Evolutionary conservation across 2,329 filamentous ascomycete genomes (phyloP).

Genomic region (Alternaria brassicicola): DNA sequence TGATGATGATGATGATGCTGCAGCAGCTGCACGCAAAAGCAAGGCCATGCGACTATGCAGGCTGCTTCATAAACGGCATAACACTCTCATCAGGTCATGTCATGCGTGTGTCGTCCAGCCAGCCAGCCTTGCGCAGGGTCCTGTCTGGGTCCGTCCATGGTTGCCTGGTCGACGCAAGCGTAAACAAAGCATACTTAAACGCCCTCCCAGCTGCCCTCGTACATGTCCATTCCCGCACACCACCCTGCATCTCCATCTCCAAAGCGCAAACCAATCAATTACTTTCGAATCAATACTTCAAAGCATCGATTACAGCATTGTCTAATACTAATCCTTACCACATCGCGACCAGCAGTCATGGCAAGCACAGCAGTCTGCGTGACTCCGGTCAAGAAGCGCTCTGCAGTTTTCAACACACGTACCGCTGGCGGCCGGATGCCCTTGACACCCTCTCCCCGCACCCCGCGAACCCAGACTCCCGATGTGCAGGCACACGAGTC

Average conservation of each 20-base stretch:
- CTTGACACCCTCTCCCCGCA: slow-evolving; percentile 85
- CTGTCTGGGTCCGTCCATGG: slow-evolving; percentile 17
- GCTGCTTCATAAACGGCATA: background rate
- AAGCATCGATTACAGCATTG: slow-evolving; percentile 49
- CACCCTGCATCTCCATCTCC: slow-evolving; percentile 25
- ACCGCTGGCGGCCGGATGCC: slow-evolving; percentile 95
- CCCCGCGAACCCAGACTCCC: slow-evolving; percentile 56
- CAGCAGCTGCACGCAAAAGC: slow-evolving; percentile 6
- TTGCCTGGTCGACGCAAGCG: slow-evolving; percentile 40
- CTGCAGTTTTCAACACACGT: slow-evolving; percentile 87
- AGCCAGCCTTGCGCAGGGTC: slow-evolving; percentile 19
- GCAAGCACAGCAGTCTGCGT: slow-evolving; percentile 76
- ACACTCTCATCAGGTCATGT: slow-evolving; percentile 34
- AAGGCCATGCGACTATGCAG: slow-evolving; percentile 3
- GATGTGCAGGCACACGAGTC: slow-evolving; percentile 67
- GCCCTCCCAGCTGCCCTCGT: slow-evolving; percentile 28
- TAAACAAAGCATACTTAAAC: slow-evolving; percentile 49
- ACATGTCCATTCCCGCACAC: slow-evolving; percentile 24
- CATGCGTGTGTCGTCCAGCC: slow-evolving; percentile 25
- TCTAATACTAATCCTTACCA: slow-evolving; percentile 48
- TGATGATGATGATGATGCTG: too few species aligned
- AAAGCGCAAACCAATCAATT: slow-evolving; percentile 25
- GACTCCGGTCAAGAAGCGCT: slow-evolving; percentile 93
- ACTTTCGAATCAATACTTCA: slow-evolving; percentile 47
- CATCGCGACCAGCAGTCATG: slow-evolving; percentile 63